phyloP scores from a whole-genome alignment of 495 filamentous ascomycete genomes.

The Aspergillus nidulans region DNA sequence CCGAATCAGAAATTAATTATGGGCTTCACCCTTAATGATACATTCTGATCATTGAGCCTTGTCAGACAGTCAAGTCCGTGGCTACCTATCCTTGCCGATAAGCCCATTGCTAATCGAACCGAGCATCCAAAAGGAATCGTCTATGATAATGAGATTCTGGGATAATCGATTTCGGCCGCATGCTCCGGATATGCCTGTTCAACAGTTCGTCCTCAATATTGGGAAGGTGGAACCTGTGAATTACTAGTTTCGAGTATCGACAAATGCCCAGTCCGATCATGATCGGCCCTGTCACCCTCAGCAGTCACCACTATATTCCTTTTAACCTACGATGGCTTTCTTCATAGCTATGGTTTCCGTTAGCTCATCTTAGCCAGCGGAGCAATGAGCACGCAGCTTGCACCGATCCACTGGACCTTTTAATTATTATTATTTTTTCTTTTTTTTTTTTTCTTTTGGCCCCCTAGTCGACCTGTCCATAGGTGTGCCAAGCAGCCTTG shows the following conservation, averaged over 20 bases:
- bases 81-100: not conserved
- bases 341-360: conserved; percentile 1
- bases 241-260: not conserved
- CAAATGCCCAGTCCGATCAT: not conserved
- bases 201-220: too few species aligned
- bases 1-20: not conserved
- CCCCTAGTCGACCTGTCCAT: conserved; percentile 5
- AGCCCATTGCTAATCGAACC: conserved; percentile 1
- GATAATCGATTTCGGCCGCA: conserved; percentile 11
- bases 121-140: conserved; percentile 5
- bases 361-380: conserved; percentile 1
- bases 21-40: not conserved
- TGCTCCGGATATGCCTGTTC: conserved; percentile 12
- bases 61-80: conserved; percentile 1
- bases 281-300: not conserved
- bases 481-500: conserved; percentile 3
- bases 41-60: not conserved
- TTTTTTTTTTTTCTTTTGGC: not conserved
- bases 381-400: not conserved
- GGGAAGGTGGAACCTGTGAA: not conserved
- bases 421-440: not conserved
- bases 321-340: not conserved
- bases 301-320: not conserved
- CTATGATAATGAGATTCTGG: not conserved
- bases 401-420: not conserved